Evolutionary conservation across 805 yeast genomes (phyloP).

Genomic region (Metschnikowia sp.): DNA sequence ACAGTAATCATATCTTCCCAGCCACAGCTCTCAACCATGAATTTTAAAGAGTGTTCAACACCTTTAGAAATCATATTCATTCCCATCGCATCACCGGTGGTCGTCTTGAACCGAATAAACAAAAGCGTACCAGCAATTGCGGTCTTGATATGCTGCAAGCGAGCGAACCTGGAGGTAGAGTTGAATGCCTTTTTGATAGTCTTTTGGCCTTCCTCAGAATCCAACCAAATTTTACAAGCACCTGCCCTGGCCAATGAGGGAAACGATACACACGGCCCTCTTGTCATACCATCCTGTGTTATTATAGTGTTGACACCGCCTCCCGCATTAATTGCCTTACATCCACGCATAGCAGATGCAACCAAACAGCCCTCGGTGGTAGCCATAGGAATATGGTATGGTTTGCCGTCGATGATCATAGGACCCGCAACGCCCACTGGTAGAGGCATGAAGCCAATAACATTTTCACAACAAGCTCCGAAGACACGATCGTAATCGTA

Average conservation of each 20-base stretch:
- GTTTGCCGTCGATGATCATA: constrained; percentile 79
- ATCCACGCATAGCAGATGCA: constrained; percentile 98
- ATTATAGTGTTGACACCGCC: constrained; percentile 93
- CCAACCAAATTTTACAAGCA: constrained; percentile 91
- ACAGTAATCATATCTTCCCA: constrained; percentile 92
- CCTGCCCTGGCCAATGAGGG: constrained; percentile 84
- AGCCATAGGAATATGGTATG: constrained; percentile 96
- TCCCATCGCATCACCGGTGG: constrained; percentile 99
- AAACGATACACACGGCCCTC: constrained; percentile 97
- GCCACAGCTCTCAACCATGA: constrained; percentile 84
- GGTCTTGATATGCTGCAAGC: constrained; percentile 85
- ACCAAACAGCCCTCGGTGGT: constrained; percentile 98
- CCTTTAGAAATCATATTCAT: constrained; percentile 99
- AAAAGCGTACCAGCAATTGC: constrained; percentile 91
- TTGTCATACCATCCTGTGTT: constrained; percentile 97
- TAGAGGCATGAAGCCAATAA: constrained; percentile 91
- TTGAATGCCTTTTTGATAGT: constrained; percentile 84
- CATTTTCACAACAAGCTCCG: constrained; percentile 99
- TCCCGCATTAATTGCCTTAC: constrained; percentile 95
- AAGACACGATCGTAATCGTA: constrained; percentile 95
- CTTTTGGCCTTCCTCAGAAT: constrained; percentile 89
- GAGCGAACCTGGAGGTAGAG: constrained; percentile 95
- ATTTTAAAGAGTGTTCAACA: constrained; percentile 80
- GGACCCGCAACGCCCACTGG: constrained; percentile 99
- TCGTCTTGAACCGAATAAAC: constrained; percentile 92